Evolutionary conservation across 1,139 yeast genomes (phyloP), one percentile per base, ranked within the genome.

Genomic region (Geotrichum macrosporum): DNA sequence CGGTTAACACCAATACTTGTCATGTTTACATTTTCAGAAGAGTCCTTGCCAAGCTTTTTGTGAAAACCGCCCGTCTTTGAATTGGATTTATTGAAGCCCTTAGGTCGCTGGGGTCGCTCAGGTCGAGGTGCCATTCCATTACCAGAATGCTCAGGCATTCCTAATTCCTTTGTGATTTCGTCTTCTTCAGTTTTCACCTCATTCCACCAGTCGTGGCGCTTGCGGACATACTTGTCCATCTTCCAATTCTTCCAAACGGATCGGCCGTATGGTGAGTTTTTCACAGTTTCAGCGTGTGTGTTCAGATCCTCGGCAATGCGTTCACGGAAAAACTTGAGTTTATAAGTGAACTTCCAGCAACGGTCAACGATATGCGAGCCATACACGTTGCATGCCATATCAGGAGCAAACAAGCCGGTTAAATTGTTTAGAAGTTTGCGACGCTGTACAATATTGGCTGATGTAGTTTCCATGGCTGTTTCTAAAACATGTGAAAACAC

Each of bases 171-270:
- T 15, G 57, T 50, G 13, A 61, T 53, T 32, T 43, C 51, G 47
- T 71, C 72, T 61, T 85, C 94, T 58, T 81, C 84, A 44, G 80
- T 80, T 60, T 84, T 87, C 29, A 85, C 77, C 31, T 77, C 59
- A 39, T 75, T 71, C 67, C 84, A 85, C 96, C 96, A 88, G 60
- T 87, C 95, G 60, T 73, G 77, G 63, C 83, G 79, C 65, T 81
- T 81, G 62, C 96, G 75, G 10, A 71, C 64, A 59, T 80, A 86
- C 57, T 80, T 67, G 61, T 87, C 96, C 81, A 88, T 76, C 27
- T 76, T 68, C 97, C 97, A 92, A 64, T 89, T 92, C 61, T 84
- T 85, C 97, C 97, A 92, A 1, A 92, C 97, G 56, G 81, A 75
- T 62, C 84, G 78, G 38, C 98, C 98, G 60, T 92, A 92, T 20